These are phyloP conservation scores for Daldinia caldariorum DNA, from an alignment of 495 filamentous ascomycete genomes.

Conservation along the genomic window DNA sequence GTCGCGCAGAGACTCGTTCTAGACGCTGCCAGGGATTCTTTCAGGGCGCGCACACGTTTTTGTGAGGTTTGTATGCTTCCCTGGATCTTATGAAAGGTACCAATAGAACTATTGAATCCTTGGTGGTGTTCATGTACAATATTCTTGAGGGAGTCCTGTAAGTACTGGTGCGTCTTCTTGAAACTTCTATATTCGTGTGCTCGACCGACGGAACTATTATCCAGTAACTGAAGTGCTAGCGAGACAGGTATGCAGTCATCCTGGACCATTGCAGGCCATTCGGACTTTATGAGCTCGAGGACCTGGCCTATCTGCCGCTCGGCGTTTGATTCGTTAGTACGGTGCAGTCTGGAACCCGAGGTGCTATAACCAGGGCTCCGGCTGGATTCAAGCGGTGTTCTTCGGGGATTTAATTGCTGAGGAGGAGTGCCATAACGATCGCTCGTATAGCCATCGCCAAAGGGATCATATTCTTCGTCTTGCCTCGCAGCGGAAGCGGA, in stretches of 20 bases:
- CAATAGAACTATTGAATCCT: constrained; percentile 98
- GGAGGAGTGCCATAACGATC: constrained; percentile 49
- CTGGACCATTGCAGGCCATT: constrained; percentile 91
- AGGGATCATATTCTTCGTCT: constrained; percentile 58
- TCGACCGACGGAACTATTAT: constrained; percentile 90
- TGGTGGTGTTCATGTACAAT: constrained; percentile 99
- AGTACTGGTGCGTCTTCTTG: constrained; percentile 77
- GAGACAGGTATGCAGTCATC: constrained; percentile 91
- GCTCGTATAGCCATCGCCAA: constrained; percentile 56
- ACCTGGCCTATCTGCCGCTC: constrained; percentile 60
- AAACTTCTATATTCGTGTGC: constrained; percentile 88
- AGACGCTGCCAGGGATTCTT: constrained; percentile 82
- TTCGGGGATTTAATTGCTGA: constrained; percentile 45
- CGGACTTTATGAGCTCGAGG: constrained; percentile 74
- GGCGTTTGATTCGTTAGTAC: constrained; percentile 54
- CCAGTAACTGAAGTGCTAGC: constrained; percentile 90
- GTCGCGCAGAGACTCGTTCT: constrained; percentile 84
- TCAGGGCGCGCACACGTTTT: constrained; percentile 80
- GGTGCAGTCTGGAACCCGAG: constrained; percentile 35
- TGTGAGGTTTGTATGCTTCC: constrained; percentile 90
- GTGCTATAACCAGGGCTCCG: constrained; percentile 33
- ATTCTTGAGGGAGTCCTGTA: constrained; percentile 89
- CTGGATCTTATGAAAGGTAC: constrained; percentile 98
- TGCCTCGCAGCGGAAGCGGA: constrained; percentile 37
- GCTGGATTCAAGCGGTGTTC: constrained; percentile 32